phyloP scores from a whole-genome alignment of 1,139 yeast species.

The Geotrichum cucujoidarum region DNA sequence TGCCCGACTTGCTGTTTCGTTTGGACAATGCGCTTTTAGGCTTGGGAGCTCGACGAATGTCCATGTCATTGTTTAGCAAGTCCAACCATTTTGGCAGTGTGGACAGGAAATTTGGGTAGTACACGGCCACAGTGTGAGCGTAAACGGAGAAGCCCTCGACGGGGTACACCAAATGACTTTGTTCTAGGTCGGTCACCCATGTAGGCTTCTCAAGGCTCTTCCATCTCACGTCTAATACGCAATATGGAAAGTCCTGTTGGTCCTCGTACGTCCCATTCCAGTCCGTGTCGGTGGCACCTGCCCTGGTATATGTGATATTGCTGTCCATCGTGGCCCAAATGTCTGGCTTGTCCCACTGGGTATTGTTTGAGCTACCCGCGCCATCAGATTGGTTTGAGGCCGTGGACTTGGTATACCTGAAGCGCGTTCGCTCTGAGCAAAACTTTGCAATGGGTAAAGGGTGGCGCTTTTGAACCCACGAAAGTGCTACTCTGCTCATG shows the following conservation, averaged over 20 bases:
- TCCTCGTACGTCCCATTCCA: slow-evolving; percentile 28
- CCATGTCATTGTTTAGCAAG: slow-evolving; percentile 32
- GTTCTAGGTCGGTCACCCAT: slow-evolving; percentile 38
- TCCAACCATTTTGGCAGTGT: slow-evolving; percentile 38
- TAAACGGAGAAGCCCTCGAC: slow-evolving; percentile 37
- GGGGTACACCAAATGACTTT: slow-evolving; percentile 38
- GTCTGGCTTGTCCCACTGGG: slow-evolving; percentile 24
- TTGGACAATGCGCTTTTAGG: slow-evolving; percentile 1
- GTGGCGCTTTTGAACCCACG: slow-evolving; percentile 22
- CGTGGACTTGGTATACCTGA: slow-evolving; percentile 13
- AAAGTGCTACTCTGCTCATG: slow-evolving; percentile 36
- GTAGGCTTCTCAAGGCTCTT: slow-evolving; percentile 39
- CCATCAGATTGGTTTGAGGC: slow-evolving; percentile 13
- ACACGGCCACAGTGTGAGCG: slow-evolving; percentile 30
- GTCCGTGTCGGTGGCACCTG: slow-evolving; percentile 23
- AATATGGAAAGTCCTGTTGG: slow-evolving; percentile 42
- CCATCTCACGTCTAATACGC: slow-evolving; percentile 46
- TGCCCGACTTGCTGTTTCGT: slow-evolving; percentile 10
- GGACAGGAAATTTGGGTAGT: slow-evolving; percentile 21
- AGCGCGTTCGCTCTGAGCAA: slow-evolving; percentile 15
- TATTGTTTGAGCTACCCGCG: slow-evolving; percentile 15
- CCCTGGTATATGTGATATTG: slow-evolving; percentile 41
- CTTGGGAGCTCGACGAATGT: slow-evolving; percentile 34
- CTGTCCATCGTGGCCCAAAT: slow-evolving; percentile 46
- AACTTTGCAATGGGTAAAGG: slow-evolving; percentile 15